Evolutionary conservation across 257 asterid genomes (phyloP), one percentile per base, ranked within the genome.

Genomic region (Pogostemon cablin): DNA sequence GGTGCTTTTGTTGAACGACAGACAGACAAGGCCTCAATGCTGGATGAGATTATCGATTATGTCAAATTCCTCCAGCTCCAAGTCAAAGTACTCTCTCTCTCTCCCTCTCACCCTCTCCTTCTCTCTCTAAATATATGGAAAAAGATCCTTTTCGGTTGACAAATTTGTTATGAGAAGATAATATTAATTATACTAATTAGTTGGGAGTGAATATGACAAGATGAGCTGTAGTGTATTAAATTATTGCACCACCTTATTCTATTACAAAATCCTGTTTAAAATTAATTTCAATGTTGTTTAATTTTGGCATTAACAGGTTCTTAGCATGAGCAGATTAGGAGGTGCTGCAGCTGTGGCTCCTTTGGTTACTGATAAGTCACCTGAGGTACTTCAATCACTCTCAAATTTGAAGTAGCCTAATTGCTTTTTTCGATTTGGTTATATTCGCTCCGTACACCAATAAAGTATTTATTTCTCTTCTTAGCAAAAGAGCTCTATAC

Each of bases 11-110:
- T 79, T 81, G 80, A 86, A 83, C 85, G 90, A 88, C 97, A 90
- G 97, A 90, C 98, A 52, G 97, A 92, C 89, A 92, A 92, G 81
- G 98, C 98, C 82, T 92, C 98, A 17, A 92, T 90, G 98, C 89
- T 92, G 56, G 98, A 92, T 84, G 98, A 92, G 92, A 92, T 92
- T 83, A 88, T 92, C 81, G 98, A 92, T 85, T 92, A 92, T 84
- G 97, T 92, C 81, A 92, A 90, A 86, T 92, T 92, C 84, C 92
- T 92, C 75, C 96, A 89, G 90, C 96, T 93, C 86, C 98, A 93
- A 87, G 98, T 93, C 97, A 93, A 93, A 80, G 98, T 93, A 90
- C 46, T 35, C 8, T 38, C 72, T 62, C 73, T 35, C 62, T 56
- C 75, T 67, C 80, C 50, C 72, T 74, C 81, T 47, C 79, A 17